phyloP scores from a whole-genome alignment of 257 asterid genomes.

The Ajuga chamaepitys region DNA sequence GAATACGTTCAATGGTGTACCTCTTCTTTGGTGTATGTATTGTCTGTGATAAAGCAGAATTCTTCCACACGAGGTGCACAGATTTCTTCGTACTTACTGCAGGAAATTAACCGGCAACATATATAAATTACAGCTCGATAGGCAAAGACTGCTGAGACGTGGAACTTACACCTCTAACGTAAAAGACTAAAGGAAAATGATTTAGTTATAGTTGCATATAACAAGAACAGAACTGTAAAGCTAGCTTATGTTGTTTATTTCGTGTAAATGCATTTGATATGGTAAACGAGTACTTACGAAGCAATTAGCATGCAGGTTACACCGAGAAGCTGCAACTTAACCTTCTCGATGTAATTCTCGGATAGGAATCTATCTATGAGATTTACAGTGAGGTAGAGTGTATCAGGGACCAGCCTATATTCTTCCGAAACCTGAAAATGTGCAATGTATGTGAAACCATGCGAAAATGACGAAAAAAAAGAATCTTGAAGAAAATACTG shows the following conservation, averaged over 20 bases:
- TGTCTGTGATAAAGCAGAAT: slow-evolving; percentile 91
- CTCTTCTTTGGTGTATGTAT: slow-evolving; percentile 85
- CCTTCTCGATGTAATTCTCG: slow-evolving; percentile 67
- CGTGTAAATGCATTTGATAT: not conserved
- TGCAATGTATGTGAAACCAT: slow-evolving; percentile 8
- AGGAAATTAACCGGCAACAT: slow-evolving; percentile 17
- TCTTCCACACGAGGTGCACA: slow-evolving; percentile 94
- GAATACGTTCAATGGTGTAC: slow-evolving; percentile 30
- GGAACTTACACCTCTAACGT: not conserved
- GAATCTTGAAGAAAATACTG: not conserved
- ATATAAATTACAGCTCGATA: slow-evolving; percentile 5
- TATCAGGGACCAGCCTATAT: slow-evolving; percentile 84
- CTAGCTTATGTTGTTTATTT: slow-evolving; percentile 1
- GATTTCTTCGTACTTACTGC: slow-evolving; percentile 94
- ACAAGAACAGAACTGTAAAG: not conserved
- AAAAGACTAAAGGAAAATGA: not conserved
- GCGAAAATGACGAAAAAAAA: not conserved
- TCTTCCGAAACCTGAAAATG: slow-evolving; percentile 87
- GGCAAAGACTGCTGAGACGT: not conserved
- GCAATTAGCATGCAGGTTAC: slow-evolving; percentile 99
- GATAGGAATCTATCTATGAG: slow-evolving; percentile 89
- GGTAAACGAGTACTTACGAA: slow-evolving; percentile 64
- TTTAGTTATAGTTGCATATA: not conserved
- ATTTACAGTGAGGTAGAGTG: slow-evolving; percentile 93
- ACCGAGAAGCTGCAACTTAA: slow-evolving; percentile 89